These are phyloP conservation scores for Stramenopiles sp. DNA, from an alignment of 352 stramenopile genomes.

Conservation along the genomic window DNA sequence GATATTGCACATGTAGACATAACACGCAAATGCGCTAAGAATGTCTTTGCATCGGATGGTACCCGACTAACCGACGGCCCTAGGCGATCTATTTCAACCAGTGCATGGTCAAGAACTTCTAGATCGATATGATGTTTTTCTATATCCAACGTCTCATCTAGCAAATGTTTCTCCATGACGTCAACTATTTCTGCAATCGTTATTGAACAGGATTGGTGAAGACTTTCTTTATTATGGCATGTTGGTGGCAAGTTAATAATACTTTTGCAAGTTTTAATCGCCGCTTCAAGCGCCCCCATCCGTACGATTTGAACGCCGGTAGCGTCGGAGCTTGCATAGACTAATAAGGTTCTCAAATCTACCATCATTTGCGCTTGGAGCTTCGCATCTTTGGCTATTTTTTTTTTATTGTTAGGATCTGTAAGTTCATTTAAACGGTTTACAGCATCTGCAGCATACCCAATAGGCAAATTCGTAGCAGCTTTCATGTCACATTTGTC, in stretches of 20 bases:
- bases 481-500: not conserved
- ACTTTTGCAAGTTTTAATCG: not conserved
- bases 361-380: not conserved
- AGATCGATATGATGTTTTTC: not conserved
- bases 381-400: not conserved
- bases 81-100: not conserved
- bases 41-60: not conserved
- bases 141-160: not conserved
- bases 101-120: not conserved
- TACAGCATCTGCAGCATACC: not conserved
- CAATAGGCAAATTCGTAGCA: not conserved
- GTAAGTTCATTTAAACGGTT: not conserved
- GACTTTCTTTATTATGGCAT: not conserved
- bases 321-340: not conserved
- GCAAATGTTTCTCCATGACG: not conserved
- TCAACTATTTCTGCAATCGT: not conserved
- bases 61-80: not conserved
- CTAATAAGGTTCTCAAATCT: not conserved
- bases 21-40: not conserved
- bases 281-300: not conserved
- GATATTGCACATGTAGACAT: not conserved
- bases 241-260: not conserved
- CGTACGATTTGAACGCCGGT: not conserved
- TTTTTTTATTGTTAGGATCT: not conserved
- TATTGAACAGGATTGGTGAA: not conserved